Percentiles rank a stretch among this genome's conserved stretches.
These are phyloP conservation scores for Takashimella koratensis DNA, from an alignment of 1,284 basidiomycete genomes.

Conservation along the genomic window DNA sequence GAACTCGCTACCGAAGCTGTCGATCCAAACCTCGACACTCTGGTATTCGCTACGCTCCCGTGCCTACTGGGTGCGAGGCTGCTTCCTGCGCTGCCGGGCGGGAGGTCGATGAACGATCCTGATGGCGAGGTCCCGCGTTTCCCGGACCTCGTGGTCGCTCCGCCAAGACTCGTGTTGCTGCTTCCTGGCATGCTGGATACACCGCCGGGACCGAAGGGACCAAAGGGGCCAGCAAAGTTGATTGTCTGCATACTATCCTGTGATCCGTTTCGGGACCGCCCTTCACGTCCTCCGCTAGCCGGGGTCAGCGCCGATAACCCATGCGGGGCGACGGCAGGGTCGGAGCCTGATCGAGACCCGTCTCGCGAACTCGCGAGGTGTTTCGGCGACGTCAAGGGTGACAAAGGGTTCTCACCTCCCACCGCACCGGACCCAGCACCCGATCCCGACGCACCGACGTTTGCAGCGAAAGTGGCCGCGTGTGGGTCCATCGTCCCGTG, in stretches of 20 bases:
- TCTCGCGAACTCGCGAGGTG: background rate
- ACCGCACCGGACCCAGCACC: background rate
- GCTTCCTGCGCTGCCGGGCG: background rate
- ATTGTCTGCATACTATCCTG: slow-evolving; percentile 28
- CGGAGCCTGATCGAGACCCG: background rate
- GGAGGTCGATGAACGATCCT: background rate
- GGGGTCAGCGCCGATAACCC: background rate
- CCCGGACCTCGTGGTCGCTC: background rate
- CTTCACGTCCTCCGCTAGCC: background rate
- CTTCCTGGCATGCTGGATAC: too few relatives aligned
- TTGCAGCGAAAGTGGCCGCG: slow-evolving; percentile 5
- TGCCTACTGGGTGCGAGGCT: background rate
- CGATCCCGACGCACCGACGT: background rate
- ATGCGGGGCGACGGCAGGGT: background rate
- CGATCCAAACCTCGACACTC: slow-evolving; percentile 23
- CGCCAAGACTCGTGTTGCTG: background rate
- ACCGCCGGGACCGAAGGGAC: background rate
- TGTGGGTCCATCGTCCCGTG: slow-evolving; percentile 7
- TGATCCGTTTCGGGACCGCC: slow-evolving; percentile 19
- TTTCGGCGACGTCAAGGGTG: background rate
- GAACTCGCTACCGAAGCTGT: slow-evolving; percentile 16
- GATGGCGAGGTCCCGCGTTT: background rate
- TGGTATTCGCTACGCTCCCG: background rate
- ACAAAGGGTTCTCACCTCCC: background rate
- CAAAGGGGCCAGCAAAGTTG: background rate